These are phyloP conservation scores for Fusarium sp. DNA, from an alignment of 2,329 filamentous ascomycete species.

Conservation along the genomic window DNA sequence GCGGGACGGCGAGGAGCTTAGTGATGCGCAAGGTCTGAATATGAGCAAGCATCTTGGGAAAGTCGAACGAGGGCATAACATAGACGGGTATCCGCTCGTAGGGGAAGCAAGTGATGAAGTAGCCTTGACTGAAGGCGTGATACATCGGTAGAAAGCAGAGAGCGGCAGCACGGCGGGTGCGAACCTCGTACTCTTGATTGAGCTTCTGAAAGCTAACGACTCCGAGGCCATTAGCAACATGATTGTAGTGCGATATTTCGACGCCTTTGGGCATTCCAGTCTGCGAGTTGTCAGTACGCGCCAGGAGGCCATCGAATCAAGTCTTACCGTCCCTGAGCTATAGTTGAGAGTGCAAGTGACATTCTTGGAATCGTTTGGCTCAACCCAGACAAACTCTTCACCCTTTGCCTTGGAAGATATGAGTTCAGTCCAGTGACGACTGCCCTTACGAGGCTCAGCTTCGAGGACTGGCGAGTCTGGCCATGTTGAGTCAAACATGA, in stretches of 20 bases:
- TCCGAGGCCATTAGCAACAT: slow-evolving; percentile 77
- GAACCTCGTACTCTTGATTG: slow-evolving; percentile 61
- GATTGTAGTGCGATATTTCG: slow-evolving; percentile 82
- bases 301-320: not conserved
- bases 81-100: slow-evolving; percentile 75
- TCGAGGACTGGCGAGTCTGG: slow-evolving; percentile 54
- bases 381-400: slow-evolving; percentile 71
- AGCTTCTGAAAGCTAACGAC: slow-evolving; percentile 60
- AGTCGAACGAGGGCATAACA: slow-evolving; percentile 83
- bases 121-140: slow-evolving; percentile 79
- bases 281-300: slow-evolving; percentile 26
- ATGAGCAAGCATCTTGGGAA: slow-evolving; percentile 75
- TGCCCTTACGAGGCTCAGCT: slow-evolving; percentile 19
- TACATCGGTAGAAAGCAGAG: slow-evolving; percentile 84
- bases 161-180: slow-evolving; percentile 53
- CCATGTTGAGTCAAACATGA: slow-evolving; percentile 71
- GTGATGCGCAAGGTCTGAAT: slow-evolving; percentile 78
- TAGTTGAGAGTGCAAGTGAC: slow-evolving; percentile 81
- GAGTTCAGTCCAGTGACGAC: slow-evolving; percentile 72
- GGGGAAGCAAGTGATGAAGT: slow-evolving; percentile 71
- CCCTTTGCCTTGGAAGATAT: slow-evolving; percentile 65
- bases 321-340: slow-evolving; percentile 71
- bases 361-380: slow-evolving; percentile 62
- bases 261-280: slow-evolving; percentile 89
- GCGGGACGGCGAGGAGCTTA: slow-evolving; percentile 75